Percentiles rank a stretch among this genome's conserved stretches.
phyloP scores from a whole-genome alignment of 345 rosid genomes.

The Eucalyptus erythrocorys region DNA sequence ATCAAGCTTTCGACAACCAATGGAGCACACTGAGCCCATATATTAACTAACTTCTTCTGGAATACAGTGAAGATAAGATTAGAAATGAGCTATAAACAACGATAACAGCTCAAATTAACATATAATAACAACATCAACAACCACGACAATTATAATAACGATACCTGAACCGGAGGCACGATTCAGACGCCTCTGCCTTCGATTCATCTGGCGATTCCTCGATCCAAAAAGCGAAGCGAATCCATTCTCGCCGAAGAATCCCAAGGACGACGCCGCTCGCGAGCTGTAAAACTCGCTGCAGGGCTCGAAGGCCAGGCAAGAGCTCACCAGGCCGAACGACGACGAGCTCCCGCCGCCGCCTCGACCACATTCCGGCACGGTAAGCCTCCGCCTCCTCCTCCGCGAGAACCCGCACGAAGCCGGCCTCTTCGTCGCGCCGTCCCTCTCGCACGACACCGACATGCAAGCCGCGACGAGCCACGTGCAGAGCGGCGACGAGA shows the following conservation, averaged over 20 bases:
- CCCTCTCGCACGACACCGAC: conserved; percentile 41
- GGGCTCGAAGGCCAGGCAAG: conserved; percentile 64
- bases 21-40: neutral
- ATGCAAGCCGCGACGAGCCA: conserved; percentile 88
- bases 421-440: conserved; percentile 2
- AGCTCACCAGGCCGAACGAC: conserved; percentile 31
- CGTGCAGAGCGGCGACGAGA: conserved; percentile 70
- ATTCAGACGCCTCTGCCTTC: conserved; percentile 25
- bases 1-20: neutral
- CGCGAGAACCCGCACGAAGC: conserved; percentile 1
- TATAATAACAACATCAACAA: neutral
- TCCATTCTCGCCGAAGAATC: conserved; percentile 8
- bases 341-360: neutral
- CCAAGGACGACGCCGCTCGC: conserved; percentile 19
- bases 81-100: neutral
- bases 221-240: conserved; percentile 34
- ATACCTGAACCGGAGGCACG: conserved; percentile 31
- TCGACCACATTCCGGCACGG: conserved; percentile 10
- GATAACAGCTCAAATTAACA: neutral
- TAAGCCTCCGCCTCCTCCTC: conserved; percentile 30
- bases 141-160: neutral
- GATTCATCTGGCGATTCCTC: conserved; percentile 13
- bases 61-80: neutral
- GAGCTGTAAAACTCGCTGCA: conserved; percentile 42
- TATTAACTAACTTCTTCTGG: neutral